Base-by-base conservation (phyloP, 441 rosid genomes). In the Rhodomyrtus psidioides region DNA sequence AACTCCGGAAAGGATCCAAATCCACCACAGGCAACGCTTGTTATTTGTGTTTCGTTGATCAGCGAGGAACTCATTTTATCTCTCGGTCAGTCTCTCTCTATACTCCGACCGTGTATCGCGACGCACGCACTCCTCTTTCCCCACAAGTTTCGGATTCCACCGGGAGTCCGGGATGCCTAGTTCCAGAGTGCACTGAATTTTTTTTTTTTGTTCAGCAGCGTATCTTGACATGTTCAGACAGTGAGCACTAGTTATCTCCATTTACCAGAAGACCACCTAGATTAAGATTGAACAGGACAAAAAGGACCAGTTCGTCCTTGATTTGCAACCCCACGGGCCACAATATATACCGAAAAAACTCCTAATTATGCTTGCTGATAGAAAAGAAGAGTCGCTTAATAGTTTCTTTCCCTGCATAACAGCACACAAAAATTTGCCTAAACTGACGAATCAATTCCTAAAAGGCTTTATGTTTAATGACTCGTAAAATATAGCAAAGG, bases 291-390 rank as follows among this genome's bases (percentile, higher is more conserved):
- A 62, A 30, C 75, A 30, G 19, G 75, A 53, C 5, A 62, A 62
- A 62, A 62, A 17, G 44, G 75, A 30, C 24, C 7, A 17, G 75
- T 30, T 62, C 76, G 17, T 30, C 1, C 30, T 17, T 30, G 76
- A 62, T 62, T 30, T 30, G 76, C 76, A 62, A 19, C 0, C 2
- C 76, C 76, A 62, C 0, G 24, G 76, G 44, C 46, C 1, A 30
- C 76, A 17, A 60, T 1, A 9, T 62, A 62, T 4, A 0, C 44
- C 2, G 0, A 9, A 2, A 62, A 0, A 62, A 0, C 26, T 1
- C 7, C 0, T 62, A 9, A 30, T 17, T 34, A 30, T 17, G 13
- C 76, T 62, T 9, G 76, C 76, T 30, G 26, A 30, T 62, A 30
- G 26, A 62, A 30, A 62, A 30, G 76, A 30, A 30, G 44, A 62